These are phyloP conservation scores for Trichosporon ovoides DNA, from an alignment of 1,284 basidiomycete species.

Conservation along the genomic window DNA sequence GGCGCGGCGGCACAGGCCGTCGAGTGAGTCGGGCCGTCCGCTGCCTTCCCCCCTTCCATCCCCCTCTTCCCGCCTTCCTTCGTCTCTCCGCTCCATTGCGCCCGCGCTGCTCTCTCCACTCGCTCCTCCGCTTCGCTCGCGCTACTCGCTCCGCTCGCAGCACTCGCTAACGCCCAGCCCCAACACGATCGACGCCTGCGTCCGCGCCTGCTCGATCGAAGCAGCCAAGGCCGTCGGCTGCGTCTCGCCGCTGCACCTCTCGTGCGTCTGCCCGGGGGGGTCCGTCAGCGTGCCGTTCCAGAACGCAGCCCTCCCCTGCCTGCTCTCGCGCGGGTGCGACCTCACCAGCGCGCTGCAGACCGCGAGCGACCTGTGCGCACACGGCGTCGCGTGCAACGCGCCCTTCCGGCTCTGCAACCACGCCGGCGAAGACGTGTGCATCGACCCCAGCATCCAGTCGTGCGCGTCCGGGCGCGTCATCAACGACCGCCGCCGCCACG, in stretches of 20 bases:
- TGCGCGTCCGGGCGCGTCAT: too few species aligned
- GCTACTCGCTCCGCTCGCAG: not conserved
- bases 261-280: not conserved
- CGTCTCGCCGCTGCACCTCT: not conserved
- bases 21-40: too few species aligned
- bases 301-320: not conserved
- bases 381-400: too few species aligned
- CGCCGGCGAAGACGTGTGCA: too few species aligned
- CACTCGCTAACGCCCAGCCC: not conserved
- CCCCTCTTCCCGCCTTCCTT: too few species aligned
- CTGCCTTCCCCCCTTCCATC: too few species aligned
- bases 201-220: conserved; percentile 2
- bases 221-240: not conserved
- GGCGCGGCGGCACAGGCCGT: too few species aligned
- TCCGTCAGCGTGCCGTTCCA: not conserved
- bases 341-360: not conserved
- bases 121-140: not conserved
- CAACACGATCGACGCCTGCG: not conserved
- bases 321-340: not conserved
- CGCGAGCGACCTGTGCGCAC: not conserved
- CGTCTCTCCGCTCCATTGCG: too few species aligned
- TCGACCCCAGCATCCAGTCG: too few species aligned
- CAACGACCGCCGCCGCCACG: too few species aligned
- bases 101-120: too few species aligned
- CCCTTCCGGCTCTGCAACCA: too few species aligned